Evolutionary conservation across 108 stramenopile species (phyloP).

Genomic region (Cyclotella distinguenda): DNA sequence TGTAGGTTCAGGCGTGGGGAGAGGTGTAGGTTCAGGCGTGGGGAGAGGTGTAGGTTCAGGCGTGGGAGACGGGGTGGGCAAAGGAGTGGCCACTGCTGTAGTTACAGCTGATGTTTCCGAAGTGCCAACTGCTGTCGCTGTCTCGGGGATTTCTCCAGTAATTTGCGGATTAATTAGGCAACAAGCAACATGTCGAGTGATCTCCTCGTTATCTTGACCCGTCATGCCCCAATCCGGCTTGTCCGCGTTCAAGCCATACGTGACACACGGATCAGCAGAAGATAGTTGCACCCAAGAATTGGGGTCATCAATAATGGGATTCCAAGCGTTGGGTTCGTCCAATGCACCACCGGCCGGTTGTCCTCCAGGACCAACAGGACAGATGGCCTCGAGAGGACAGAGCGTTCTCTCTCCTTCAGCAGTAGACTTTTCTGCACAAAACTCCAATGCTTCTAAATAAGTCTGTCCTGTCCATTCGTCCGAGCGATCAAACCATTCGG

Average conservation of each 20-base stretch:
- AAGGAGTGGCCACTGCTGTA: not conserved
- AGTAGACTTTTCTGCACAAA: constrained; percentile 3
- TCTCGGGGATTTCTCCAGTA: not conserved
- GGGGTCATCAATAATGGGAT: constrained; percentile 23
- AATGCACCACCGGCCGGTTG: not conserved
- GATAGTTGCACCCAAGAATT: constrained; percentile 35
- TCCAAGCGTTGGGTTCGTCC: constrained; percentile 23
- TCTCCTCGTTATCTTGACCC: constrained; percentile 18
- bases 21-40: not conserved
- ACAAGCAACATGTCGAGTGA: constrained; percentile 15
- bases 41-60: not conserved
- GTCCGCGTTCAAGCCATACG: constrained; percentile 10
- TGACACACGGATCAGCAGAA: constrained; percentile 5
- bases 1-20: constrained; percentile 3
- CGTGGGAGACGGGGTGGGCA: not conserved
- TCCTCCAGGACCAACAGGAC: constrained; percentile 1
- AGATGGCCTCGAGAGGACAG: constrained; percentile 7
- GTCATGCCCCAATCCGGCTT: constrained; percentile 22
- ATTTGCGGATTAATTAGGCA: not conserved
- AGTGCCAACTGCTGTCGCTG: not conserved
- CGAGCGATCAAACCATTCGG: constrained; percentile 16
- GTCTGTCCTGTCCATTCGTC: constrained; percentile 32
- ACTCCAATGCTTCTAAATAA: constrained; percentile 9
- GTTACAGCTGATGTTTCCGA: not conserved
- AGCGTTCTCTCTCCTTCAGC: not conserved